Evolutionary conservation across 371 early-diverging fungal species (phyloP), one percentile per base, ranked within the genome.

Genomic region (Actinomortierella ambigua): DNA sequence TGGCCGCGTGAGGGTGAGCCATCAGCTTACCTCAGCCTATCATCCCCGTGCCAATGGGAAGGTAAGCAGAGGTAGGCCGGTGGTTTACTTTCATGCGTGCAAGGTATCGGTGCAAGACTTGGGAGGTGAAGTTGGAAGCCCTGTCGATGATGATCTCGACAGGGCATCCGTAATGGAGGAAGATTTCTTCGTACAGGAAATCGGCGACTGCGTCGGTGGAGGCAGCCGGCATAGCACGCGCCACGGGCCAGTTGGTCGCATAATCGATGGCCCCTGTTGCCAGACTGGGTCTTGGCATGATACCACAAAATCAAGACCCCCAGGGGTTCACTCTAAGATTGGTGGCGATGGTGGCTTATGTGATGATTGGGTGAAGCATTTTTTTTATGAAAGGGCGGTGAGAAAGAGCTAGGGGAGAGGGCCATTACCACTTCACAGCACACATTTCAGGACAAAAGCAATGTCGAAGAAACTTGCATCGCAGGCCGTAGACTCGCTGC

Each of bases 251-350:
- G 43, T 65, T 64, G 0, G 81, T 80, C 0, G 63, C 55, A 43
- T 77, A 57, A 42, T 86, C 86, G 34, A 80, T 71, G 5, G 80
- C 82, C 0, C n/a, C n/a, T n/a, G n/a, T n/a, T n/a, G n/a, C n/a
- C n/a, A n/a, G n/a, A n/a, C n/a, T n/a, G n/a, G n/a, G n/a, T n/a
- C n/a, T n/a, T n/a, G n/a, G n/a, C n/a, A n/a, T n/a, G n/a, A n/a
- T n/a, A n/a, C n/a, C n/a, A n/a, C n/a, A n/a, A n/a, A n/a, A n/a
- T n/a, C n/a, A n/a, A n/a, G n/a, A n/a, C n/a, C n/a, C n/a, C n/a
- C n/a, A n/a, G n/a, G n/a, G n/a, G n/a, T n/a, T n/a, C n/a, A n/a
- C n/a, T n/a, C n/a, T n/a, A n/a, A n/a, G n/a, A n/a, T n/a, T n/a
- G n/a, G n/a, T n/a, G n/a, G n/a, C n/a, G n/a, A n/a, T n/a, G n/a